Evolutionary conservation across 2,329 filamentous ascomycete species (phyloP).

Genomic region (Phialophora verrucosa): DNA sequence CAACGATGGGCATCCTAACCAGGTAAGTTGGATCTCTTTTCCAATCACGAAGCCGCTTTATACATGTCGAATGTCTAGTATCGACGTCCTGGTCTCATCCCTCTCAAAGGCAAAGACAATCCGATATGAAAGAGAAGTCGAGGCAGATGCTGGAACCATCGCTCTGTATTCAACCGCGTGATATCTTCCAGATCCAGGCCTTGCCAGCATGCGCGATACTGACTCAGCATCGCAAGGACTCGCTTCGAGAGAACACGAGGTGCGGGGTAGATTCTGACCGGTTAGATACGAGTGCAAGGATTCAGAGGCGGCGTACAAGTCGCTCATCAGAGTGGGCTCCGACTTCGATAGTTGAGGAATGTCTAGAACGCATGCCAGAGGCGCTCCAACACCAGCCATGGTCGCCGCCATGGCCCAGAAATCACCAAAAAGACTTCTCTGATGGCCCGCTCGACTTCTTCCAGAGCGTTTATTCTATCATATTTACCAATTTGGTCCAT

Average conservation of each 20-base stretch:
- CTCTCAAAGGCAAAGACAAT: not conserved
- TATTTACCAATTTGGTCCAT: too few relatives aligned
- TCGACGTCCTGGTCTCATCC: not conserved
- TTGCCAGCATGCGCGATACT: slow-evolving; percentile 3
- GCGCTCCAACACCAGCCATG: too few relatives aligned
- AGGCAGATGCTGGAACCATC: not conserved
- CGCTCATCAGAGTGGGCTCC: not conserved
- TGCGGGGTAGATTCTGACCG: slow-evolving; percentile 8
- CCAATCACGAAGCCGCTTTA: not conserved
- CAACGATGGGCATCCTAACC: slow-evolving; percentile 22
- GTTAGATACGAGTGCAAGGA: not conserved
- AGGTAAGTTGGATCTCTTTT: not conserved
- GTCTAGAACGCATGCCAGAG: not conserved
- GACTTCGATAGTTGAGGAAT: not conserved
- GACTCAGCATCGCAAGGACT: slow-evolving; percentile 12
- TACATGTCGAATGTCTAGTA: not conserved
- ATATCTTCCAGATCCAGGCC: slow-evolving; percentile 15
- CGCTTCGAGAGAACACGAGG: not conserved
- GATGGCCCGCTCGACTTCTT: too few relatives aligned
- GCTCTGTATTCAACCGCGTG: slow-evolving; percentile 25
- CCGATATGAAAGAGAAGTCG: not conserved
- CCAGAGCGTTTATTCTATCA: too few relatives aligned
- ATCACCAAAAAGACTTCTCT: too few relatives aligned
- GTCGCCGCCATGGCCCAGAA: too few relatives aligned
- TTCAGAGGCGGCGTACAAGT: not conserved